Evolutionary conservation across 2,329 filamentous ascomycete species (phyloP).

Genomic region (Aspergillus alliaceus): DNA sequence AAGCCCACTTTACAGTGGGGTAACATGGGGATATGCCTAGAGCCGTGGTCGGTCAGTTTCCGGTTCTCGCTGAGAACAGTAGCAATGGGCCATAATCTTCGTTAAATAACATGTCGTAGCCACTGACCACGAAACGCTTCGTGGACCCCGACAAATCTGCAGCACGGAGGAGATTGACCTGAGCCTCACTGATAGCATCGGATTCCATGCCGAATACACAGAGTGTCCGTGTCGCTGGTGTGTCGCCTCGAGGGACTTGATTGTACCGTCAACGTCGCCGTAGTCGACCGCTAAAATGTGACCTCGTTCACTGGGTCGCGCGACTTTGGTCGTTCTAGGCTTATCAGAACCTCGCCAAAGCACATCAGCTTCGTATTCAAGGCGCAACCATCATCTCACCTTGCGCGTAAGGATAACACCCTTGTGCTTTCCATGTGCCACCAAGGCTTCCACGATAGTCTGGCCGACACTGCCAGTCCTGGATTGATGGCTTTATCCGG

Average conservation of each 20-base stretch:
- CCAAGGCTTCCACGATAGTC: slow-evolving; percentile 1
- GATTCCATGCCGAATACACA: slow-evolving; percentile 5
- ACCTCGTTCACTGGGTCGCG: neutral
- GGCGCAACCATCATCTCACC: neutral
- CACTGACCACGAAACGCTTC: slow-evolving; percentile 1
- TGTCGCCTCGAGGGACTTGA: neutral
- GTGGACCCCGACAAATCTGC: neutral
- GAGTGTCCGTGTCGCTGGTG: neutral
- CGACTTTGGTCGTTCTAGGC: neutral
- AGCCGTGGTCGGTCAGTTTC: too few species aligned
- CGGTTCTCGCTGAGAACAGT: neutral
- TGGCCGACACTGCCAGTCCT: slow-evolving; percentile 2
- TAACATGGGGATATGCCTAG: neutral
- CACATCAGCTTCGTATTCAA: neutral
- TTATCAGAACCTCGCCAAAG: neutral
- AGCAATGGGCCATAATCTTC: neutral
- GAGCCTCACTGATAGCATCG: neutral
- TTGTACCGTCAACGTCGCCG: neutral
- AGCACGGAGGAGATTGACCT: slow-evolving; percentile 1
- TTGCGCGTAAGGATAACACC: slow-evolving; percentile 1
- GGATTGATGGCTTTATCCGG: neutral
- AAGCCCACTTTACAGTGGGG: slow-evolving; percentile 1
- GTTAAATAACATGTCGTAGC: slow-evolving; percentile 3
- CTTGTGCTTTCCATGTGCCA: neutral
- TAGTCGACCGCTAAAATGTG: neutral